A percentile compares a stretch with the other conserved stretches of the same genome.
Conservation (phyloP, 1,284 basidiomycete genomes). For the Cryptococcus wingfieldii region DNA sequence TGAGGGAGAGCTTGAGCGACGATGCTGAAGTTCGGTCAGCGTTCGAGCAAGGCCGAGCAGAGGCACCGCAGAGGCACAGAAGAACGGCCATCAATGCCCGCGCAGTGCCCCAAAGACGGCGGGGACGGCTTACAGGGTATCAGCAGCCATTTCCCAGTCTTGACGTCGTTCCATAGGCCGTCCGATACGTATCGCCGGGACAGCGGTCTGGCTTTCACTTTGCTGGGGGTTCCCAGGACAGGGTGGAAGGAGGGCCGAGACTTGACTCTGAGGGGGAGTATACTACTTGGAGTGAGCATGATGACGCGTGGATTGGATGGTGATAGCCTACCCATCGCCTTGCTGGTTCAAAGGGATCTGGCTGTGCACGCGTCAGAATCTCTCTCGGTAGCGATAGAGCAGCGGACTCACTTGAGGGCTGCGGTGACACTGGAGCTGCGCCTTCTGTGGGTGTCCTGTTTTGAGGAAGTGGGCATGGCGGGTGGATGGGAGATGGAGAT, state of each 20-base stretch:
- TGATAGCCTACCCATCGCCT: background rate
- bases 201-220: constrained; percentile 11
- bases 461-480: no score
- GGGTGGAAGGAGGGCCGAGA: background rate
- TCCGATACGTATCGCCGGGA: constrained; percentile 35
- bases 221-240: constrained; percentile 9
- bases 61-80: no score
- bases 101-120: no score
- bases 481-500: no score
- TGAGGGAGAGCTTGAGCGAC: constrained; percentile 65
- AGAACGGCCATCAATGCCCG: no score
- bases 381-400: background rate
- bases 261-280: background rate
- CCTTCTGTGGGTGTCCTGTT: constrained; percentile 11
- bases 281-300: constrained; percentile 23
- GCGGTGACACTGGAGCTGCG: constrained; percentile 36
- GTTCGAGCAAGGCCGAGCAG: no score
- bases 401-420: constrained; percentile 32
- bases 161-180: constrained; percentile 54
- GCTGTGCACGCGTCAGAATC: constrained; percentile 12
- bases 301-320: background rate
- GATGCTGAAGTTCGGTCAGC: constrained; percentile 52
- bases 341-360: constrained; percentile 36
- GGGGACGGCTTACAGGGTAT: constrained; percentile 59
- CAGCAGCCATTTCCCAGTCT: constrained; percentile 65